Percentiles rank a stretch among this genome's conserved stretches.
phyloP scores from a whole-genome alignment of 805 yeast species.

The Hermanozyma aechmeae region DNA sequence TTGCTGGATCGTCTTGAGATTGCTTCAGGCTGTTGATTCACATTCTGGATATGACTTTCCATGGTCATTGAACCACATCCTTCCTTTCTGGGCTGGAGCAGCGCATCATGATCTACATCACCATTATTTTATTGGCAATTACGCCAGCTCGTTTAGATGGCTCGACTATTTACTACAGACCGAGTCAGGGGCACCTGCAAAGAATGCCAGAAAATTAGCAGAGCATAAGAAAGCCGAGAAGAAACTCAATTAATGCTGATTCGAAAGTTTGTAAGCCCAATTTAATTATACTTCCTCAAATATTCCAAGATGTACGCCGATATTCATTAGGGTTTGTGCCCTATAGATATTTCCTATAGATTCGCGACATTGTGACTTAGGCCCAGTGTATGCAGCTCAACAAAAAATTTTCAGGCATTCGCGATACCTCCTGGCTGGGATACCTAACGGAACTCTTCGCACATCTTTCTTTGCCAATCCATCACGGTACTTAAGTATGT shows the following conservation, averaged over 20 bases:
- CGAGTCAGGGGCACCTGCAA: conserved; percentile 82
- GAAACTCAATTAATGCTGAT: conserved; percentile 10
- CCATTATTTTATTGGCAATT: conserved; percentile 91
- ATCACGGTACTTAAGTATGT: no score
- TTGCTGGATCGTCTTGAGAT: conserved; percentile 78
- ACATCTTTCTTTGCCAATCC: no score
- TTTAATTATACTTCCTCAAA: no score
- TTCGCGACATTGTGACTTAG: no score
- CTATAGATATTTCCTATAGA: no score
- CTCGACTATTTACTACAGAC: conserved; percentile 87
- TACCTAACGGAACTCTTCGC: no score
- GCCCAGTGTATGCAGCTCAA: no score
- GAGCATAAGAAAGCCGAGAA: conserved; percentile 49
- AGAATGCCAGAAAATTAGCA: conserved; percentile 59
- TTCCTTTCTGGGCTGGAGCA: conserved; percentile 98
- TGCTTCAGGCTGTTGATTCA: conserved; percentile 94
- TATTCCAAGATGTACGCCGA: no score
- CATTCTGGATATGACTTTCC: conserved; percentile 99
- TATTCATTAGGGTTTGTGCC: no score
- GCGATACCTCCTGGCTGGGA: no score
- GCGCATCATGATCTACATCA: conserved; percentile 98
- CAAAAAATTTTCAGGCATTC: no score
- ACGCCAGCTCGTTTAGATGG: conserved; percentile 92
- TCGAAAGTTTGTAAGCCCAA: no score
- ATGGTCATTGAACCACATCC: conserved; percentile 83